Evolutionary conservation across 495 filamentous ascomycete genomes (phyloP).

Genomic region (Penicillium lividum): DNA sequence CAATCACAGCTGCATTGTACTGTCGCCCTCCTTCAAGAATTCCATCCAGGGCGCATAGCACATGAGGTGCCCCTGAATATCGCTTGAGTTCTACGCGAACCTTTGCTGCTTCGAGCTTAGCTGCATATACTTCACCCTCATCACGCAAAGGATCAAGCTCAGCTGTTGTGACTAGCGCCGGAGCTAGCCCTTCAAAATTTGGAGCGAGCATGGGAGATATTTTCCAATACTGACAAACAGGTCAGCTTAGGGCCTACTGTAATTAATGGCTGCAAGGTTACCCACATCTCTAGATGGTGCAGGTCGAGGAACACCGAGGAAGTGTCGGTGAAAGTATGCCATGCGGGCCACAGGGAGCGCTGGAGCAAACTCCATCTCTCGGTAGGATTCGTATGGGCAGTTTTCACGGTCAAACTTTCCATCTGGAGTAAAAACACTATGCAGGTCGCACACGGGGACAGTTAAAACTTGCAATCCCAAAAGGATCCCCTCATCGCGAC

Average conservation of each 20-base stretch:
- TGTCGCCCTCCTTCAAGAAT: constrained; percentile 32
- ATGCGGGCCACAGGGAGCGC: constrained; percentile 38
- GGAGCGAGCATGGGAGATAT: constrained; percentile 40
- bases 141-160: constrained; percentile 50
- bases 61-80: constrained; percentile 38
- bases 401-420: constrained; percentile 37
- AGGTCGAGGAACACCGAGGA: constrained; percentile 38
- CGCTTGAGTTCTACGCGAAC: constrained; percentile 35
- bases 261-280: neutral
- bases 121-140: constrained; percentile 47
- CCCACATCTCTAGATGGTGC: constrained; percentile 32
- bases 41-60: constrained; percentile 33
- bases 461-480: constrained; percentile 37
- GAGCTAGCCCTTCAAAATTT: constrained; percentile 39
- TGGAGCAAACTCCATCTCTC: constrained; percentile 42
- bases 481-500: constrained; percentile 37
- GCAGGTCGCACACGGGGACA: constrained; percentile 40
- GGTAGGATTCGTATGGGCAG: constrained; percentile 40
- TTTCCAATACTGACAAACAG: constrained; percentile 37
- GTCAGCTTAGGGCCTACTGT: neutral
- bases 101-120: constrained; percentile 40
- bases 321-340: constrained; percentile 42
- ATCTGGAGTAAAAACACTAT: constrained; percentile 35
- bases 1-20: constrained; percentile 34
- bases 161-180: constrained; percentile 46